Evolutionary conservation across 2,329 filamentous ascomycete genomes (phyloP).

Genomic region (Cercospora citrullina): DNA sequence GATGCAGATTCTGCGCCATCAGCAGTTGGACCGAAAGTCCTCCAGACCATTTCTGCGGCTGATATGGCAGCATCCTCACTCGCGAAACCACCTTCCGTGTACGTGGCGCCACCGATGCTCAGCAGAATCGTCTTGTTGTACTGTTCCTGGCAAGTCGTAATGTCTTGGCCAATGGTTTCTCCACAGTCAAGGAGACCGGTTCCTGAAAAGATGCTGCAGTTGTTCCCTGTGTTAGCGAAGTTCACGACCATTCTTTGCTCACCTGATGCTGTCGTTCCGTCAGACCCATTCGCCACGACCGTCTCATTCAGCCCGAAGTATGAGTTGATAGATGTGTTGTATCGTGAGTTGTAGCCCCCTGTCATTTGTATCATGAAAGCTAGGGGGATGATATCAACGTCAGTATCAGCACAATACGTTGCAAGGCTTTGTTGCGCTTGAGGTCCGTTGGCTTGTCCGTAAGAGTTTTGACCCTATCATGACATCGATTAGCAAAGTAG

Average conservation of each 20-base stretch:
- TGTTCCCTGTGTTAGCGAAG: slow-evolving; percentile 64
- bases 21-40: slow-evolving; percentile 63
- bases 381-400: slow-evolving; percentile 61
- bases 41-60: slow-evolving; percentile 66
- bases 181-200: slow-evolving; percentile 59
- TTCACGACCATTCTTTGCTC: slow-evolving; percentile 43
- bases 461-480: slow-evolving; percentile 59
- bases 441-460: slow-evolving; percentile 46
- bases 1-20: background rate
- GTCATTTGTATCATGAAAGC: slow-evolving; percentile 61
- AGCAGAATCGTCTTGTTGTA: slow-evolving; percentile 70
- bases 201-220: slow-evolving; percentile 61
- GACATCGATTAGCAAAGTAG: background rate
- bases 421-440: slow-evolving; percentile 57
- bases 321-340: slow-evolving; percentile 8
- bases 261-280: background rate
- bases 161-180: slow-evolving; percentile 52
- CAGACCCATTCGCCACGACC: background rate
- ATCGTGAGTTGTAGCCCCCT: slow-evolving; percentile 28
- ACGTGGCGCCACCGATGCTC: slow-evolving; percentile 70
- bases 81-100: slow-evolving; percentile 66
- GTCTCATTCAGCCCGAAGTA: slow-evolving; percentile 4
- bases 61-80: slow-evolving; percentile 53
- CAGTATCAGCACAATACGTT: slow-evolving; percentile 57
- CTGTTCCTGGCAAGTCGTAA: slow-evolving; percentile 57